Evolutionary conservation across 2,329 filamentous ascomycete genomes (phyloP).

Genomic region (Fusarium circinatum): DNA sequence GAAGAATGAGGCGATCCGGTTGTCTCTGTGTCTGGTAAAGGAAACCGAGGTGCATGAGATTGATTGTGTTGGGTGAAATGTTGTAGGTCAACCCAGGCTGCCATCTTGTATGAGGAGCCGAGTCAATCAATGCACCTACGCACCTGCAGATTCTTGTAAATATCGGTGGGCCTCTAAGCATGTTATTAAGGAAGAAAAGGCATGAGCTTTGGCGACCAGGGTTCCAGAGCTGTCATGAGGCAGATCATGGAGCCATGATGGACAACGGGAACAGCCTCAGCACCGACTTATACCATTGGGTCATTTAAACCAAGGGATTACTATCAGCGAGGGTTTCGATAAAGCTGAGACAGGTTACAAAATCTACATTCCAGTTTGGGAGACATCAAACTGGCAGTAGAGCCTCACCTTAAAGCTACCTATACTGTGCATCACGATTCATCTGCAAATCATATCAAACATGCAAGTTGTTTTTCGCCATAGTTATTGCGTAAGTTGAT

Average conservation of each 20-base stretch:
- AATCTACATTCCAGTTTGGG: conserved; percentile 7
- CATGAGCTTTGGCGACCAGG: conserved; percentile 9
- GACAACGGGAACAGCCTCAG: background rate
- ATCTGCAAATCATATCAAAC: conserved; percentile 4
- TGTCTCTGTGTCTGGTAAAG: background rate
- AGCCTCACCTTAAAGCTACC: conserved; percentile 1
- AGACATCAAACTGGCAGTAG: background rate
- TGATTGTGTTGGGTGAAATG: background rate
- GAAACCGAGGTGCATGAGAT: conserved; percentile 2
- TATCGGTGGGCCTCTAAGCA: conserved; percentile 7
- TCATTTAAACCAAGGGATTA: background rate
- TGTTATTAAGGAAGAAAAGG: background rate
- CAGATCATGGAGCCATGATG: conserved; percentile 6
- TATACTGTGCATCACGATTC: background rate
- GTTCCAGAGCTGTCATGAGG: conserved; percentile 13
- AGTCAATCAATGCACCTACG: background rate
- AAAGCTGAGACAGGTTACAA: conserved; percentile 3
- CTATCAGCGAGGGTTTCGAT: background rate
- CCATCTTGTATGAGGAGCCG: background rate
- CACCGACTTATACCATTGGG: conserved; percentile 14
- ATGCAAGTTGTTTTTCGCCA: conserved; percentile 3
- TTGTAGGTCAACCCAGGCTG: background rate
- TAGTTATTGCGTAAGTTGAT: conserved; percentile 16
- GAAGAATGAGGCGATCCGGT: conserved; percentile 1
- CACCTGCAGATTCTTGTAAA: background rate